These are phyloP conservation scores for Saccharomycopsis synnaedendra DNA, from an alignment of 805 yeast genomes.

Conservation along the genomic window DNA sequence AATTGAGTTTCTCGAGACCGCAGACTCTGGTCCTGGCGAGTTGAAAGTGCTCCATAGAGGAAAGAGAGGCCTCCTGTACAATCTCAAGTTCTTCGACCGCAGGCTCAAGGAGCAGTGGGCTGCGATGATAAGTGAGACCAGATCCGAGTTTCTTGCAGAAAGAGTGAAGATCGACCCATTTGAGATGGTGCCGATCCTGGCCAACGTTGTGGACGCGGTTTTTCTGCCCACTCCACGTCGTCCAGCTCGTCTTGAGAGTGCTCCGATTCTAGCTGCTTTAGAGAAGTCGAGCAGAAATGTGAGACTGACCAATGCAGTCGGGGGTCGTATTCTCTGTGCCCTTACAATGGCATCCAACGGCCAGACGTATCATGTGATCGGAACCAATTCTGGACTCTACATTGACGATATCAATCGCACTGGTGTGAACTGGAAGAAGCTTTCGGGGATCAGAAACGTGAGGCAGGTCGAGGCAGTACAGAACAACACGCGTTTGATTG, in stretches of 20 bases:
- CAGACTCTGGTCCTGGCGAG: conserved; percentile 5
- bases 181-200: conserved; percentile 7
- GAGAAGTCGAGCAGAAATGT: conserved; percentile 6
- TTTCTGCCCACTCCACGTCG: not conserved
- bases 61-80: conserved; percentile 3
- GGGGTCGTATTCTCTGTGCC: conserved; percentile 13
- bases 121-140: conserved; percentile 12
- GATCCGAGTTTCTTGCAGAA: conserved; percentile 5
- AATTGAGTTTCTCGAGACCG: conserved; percentile 12
- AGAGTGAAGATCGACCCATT: conserved; percentile 11
- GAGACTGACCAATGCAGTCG: conserved; percentile 1
- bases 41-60: conserved; percentile 10
- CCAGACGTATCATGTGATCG: conserved; percentile 15
- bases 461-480: conserved; percentile 14
- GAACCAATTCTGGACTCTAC: conserved; percentile 13
- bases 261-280: conserved; percentile 6
- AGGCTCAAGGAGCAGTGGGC: conserved; percentile 13
- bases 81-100: conserved; percentile 10
- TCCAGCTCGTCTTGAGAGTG: conserved; percentile 2
- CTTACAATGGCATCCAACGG: conserved; percentile 11
- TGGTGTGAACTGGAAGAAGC: conserved; percentile 16
- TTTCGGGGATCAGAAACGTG: conserved; percentile 15
- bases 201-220: conserved; percentile 1
- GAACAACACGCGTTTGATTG: conserved; percentile 4
- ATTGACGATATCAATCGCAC: conserved; percentile 17